Evolutionary conservation across 352 stramenopile species (phyloP), one percentile per base, ranked within the genome.

Genomic region (Phytophthora cactorum): DNA sequence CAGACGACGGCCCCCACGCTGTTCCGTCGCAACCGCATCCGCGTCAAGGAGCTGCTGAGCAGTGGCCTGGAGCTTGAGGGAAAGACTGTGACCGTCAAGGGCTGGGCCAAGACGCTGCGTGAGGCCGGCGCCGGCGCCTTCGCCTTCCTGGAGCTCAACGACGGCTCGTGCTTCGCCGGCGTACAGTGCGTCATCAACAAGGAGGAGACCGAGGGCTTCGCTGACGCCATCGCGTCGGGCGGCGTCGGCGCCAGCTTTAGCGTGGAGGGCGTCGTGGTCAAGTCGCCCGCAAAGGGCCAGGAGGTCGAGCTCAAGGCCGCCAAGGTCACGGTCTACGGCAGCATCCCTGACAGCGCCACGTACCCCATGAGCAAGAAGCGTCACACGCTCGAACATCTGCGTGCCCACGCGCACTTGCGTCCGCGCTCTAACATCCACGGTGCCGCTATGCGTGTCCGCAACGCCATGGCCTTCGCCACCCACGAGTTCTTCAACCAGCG

Each of bases 281-380:
- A 93, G 75, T 92, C 75, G 8, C 88, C 90, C 12, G 91, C 89
- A 44, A 97, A 96, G 72, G 94, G 91, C 31, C 96, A 98, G 77
- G 78, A 88, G 32, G 84, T 99, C 12, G 96, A 99, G 72, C 62
- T 99, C 51, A 94, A 98, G 73, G 94, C 93, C 9, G 67, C 66
- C 10, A 88, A 95, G 54, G 86, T 96, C 8, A 88, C 78, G 45
- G 79, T 98, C 32, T 84, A 97, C 49, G 93, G 95, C 44, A 70
- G 70, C 34, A 92, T 98, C 45, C 89, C 91, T 28, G 91, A 96
- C 63, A 79, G 77, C 6, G 79, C 86, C 41, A 87, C 89, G 64
- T 99, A 99, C 79, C 93, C 95, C 17, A 86, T 98, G 78, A 90
- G 85, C 36, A 98, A 98, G 78, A 98, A 98, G 73, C 86, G 88